Evolutionary conservation across 148 eudicot species (phyloP), one percentile per base, ranked within the genome.

Genomic region (Vaccinium corymbosum): DNA sequence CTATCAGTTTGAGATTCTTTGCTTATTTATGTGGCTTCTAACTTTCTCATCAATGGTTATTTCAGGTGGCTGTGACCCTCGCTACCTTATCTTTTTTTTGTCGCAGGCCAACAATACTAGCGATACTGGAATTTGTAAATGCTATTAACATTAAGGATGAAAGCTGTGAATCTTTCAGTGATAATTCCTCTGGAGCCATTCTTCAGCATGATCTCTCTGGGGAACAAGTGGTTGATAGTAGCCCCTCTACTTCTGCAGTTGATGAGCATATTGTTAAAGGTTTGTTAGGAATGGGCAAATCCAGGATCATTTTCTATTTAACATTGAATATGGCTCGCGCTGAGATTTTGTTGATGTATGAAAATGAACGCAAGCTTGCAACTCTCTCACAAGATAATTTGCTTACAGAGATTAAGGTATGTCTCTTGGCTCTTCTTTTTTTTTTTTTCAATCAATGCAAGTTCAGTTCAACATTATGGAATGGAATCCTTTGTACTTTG

Each of bases 11-110:
- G 74, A 75, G 82, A 76, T 80, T 80, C 70, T 76, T 29, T 79
- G 52, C 51, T n/a, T 25, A 8, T 50, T 1, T 85, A 6, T 48
- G 53, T 80, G 62, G 70, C 25, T 13, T 61, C 84, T 85, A 48
- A 62, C 49, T 81, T 83, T 55, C 66, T 46, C 53, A 66, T 29
- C 32, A 35, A 32, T 84, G 81, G 72, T 78, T 75, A 29, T 79
- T 86, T 84, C 94, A 96, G 99, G 99, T 96, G 80, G 89, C 93
- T 25, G 95, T 96, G 84, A 93, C 97, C 76, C 98, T 96, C 75
- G 95, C 99, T 61, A 94, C 99, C 84, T 89, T 96, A 88, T 93
- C 98, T 76, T 96, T 96, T 88, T 96, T 87, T 87, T 96, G 97
- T 83, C 97, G 98, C 66, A 89, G 99, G 85, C 99, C 99, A 27